Evolutionary conservation across 441 rosid genomes (phyloP).

Genomic region (Syzygium malaccense): DNA sequence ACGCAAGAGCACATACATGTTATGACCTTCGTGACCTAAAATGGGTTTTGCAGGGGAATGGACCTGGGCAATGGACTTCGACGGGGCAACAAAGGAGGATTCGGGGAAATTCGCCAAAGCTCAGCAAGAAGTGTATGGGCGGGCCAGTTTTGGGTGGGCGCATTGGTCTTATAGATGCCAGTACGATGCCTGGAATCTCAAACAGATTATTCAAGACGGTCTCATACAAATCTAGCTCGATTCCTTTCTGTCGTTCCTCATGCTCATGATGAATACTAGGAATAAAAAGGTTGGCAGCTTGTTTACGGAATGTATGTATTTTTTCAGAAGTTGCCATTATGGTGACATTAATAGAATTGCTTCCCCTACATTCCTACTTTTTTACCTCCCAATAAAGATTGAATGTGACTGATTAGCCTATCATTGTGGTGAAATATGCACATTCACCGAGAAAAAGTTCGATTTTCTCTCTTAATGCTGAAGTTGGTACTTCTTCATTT

Average conservation of each 20-base stretch:
- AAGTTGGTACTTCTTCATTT: background rate
- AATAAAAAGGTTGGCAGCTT: background rate
- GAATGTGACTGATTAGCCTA: background rate
- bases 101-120: constrained; percentile 17
- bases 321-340: background rate
- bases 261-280: background rate
- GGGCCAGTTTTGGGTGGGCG: constrained; percentile 29
- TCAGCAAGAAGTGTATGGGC: constrained; percentile 16
- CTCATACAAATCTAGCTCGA: background rate
- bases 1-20: background rate
- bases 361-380: background rate
- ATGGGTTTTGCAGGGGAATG: constrained; percentile 23
- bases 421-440: background rate
- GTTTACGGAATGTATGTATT: background rate
- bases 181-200: constrained; percentile 11
- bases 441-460: background rate
- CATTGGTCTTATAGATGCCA: constrained; percentile 27
- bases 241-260: background rate
- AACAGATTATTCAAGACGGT: constrained; percentile 25
- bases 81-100: constrained; percentile 13
- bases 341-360: background rate
- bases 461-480: background rate
- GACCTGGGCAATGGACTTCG: constrained; percentile 6
- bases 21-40: no score
- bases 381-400: background rate